phyloP scores from a whole-genome alignment of 257 asterid genomes.

The Coffea eugenioides region DNA sequence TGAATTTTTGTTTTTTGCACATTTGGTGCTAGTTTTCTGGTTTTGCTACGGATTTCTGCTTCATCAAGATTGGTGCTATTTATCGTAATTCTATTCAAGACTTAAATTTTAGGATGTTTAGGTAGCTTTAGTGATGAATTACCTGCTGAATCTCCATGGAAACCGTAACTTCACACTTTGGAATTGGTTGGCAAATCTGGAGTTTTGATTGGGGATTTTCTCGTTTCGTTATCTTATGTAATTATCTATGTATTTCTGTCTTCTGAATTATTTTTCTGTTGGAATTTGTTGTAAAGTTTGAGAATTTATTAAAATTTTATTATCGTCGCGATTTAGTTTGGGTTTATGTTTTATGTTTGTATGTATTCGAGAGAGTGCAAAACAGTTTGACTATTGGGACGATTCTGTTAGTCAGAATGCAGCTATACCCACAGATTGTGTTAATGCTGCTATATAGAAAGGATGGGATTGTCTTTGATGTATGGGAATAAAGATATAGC shows the following conservation, averaged over 20 bases:
- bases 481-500: background rate
- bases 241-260: no score
- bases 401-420: no score
- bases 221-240: no score
- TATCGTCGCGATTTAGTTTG: background rate
- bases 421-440: no score
- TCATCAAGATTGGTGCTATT: no score
- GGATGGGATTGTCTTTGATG: background rate
- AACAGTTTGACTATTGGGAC: no score
- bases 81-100: background rate
- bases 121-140: background rate
- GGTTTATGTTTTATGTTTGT: background rate
- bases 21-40: background rate
- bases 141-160: background rate
- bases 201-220: no score
- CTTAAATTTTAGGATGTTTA: background rate
- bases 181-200: no score
- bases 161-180: no score
- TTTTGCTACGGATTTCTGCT: background rate
- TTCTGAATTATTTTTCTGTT: no score
- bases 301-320: background rate
- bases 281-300: background rate
- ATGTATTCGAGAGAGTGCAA: no score
- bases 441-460: no score
- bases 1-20: background rate